Evolutionary conservation across 1,139 yeast species (phyloP), one percentile per base, ranked within the genome.

Genomic region (Kluyveromyces marxianus): DNA sequence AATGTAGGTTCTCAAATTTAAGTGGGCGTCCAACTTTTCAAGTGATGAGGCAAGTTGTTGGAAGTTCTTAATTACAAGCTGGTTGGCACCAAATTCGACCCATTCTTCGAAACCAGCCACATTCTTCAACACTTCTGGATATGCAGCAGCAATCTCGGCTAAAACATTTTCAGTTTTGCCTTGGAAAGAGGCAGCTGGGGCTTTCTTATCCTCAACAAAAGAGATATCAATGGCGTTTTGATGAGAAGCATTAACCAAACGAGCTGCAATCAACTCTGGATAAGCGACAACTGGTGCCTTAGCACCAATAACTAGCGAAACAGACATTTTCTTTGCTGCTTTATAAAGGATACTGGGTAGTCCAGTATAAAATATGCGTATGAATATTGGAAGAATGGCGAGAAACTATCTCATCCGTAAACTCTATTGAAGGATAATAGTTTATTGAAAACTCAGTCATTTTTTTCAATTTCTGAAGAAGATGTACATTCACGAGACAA

Each of bases 201-300:
- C 63, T 45, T 73, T 75, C 61, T 77, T 81, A 50, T 80, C 89
- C 58, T 84, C 94, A 47, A 81, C 77, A 54, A 80, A 79, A 45
- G 79, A 78, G 55, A 87, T 69, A 40, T 75, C 74, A 56, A 88
- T 74, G 34, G 86, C 68, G 34, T 37, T 37, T 25, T 71, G 72
- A 35, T 71, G 65, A 32, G 70, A 67, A 41, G 74, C 64, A 67
- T 87, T 86, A 60, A 84, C 78, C 46, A 84, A 73, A 28, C 83
- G 81, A 40, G 89, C 86, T 37, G 95, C 95, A 60, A 85, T 78
- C 51, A 89, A 69, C 26, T 81, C 79, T n/a, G 89, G 78, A 63
- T 87, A 90, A 28, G 92, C 94, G 48, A 84, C 80, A 44, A 76
- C 73, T 36, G 85, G 85, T 6, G 96, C 95, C 72, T 88, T 89